These are phyloP conservation scores for Achlya hypogyna DNA, from an alignment of 352 stramenopile species.

Conservation along the genomic window DNA sequence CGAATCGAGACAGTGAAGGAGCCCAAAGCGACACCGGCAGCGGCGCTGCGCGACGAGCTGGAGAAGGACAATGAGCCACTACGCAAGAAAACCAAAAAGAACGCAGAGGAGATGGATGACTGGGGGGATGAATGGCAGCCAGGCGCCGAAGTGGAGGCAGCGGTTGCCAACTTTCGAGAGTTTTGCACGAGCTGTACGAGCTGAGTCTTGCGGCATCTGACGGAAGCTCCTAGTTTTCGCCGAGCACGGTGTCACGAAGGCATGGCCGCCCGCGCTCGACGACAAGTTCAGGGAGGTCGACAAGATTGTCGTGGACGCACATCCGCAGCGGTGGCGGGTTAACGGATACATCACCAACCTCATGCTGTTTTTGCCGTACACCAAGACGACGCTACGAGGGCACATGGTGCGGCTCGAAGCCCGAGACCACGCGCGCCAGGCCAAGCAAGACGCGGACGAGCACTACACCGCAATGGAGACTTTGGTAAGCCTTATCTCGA, in stretches of 20 bases:
- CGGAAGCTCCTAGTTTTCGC: slow-evolving; percentile 4
- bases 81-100: slow-evolving; percentile 18
- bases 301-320: slow-evolving; percentile 64
- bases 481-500: slow-evolving; percentile 18
- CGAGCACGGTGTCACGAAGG: slow-evolving; percentile 35
- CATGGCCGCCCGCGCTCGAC: slow-evolving; percentile 71
- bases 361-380: slow-evolving; percentile 83
- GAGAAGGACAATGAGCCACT: slow-evolving; percentile 8
- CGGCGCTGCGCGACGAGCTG: slow-evolving; percentile 15
- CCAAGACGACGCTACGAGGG: slow-evolving; percentile 81
- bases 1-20: slow-evolving; percentile 69
- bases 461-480: slow-evolving; percentile 28
- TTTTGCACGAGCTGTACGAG: neutral
- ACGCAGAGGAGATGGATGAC: slow-evolving; percentile 6
- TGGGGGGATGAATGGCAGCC: slow-evolving; percentile 29
- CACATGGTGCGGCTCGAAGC: slow-evolving; percentile 72
- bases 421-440: slow-evolving; percentile 43
- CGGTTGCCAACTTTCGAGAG: slow-evolving; percentile 15
- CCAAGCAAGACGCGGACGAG: slow-evolving; percentile 52
- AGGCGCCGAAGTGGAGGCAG: slow-evolving; percentile 8
- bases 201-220: neutral
- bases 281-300: slow-evolving; percentile 71
- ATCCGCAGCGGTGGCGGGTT: slow-evolving; percentile 83
- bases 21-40: slow-evolving; percentile 17
- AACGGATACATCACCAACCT: slow-evolving; percentile 83